phyloP scores from a whole-genome alignment of 1,139 yeast genomes.

The Scheffersomyces titani region DNA sequence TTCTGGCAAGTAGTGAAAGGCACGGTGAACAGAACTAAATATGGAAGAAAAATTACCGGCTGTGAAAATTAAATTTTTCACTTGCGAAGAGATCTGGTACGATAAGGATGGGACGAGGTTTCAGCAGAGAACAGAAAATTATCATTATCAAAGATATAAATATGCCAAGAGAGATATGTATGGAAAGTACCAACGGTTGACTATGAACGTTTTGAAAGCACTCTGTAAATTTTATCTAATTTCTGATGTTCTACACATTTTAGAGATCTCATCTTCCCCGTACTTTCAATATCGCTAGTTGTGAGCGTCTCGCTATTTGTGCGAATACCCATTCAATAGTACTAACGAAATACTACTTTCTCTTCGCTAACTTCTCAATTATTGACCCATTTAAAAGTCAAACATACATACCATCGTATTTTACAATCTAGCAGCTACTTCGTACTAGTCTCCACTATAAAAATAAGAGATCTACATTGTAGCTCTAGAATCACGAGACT shows the following conservation, averaged over 20 bases:
- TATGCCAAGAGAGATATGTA: background rate
- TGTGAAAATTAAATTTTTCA: background rate
- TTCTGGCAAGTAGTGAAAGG: background rate
- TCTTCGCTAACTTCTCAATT: no score
- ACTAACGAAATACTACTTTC: no score
- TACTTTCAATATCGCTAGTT: background rate
- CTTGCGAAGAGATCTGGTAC: background rate
- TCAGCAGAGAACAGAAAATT: background rate
- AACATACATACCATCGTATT: background rate
- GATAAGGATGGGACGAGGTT: background rate
- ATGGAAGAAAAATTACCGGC: background rate
- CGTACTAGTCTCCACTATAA: background rate
- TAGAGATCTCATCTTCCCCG: background rate
- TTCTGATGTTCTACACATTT: background rate
- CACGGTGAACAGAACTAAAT: background rate
- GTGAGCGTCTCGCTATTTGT: background rate
- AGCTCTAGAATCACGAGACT: background rate
- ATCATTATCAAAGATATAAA: background rate
- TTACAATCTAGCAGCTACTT: background rate
- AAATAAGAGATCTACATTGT: background rate
- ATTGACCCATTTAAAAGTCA: background rate
- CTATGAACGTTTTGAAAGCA: no score
- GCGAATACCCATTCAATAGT: background rate
- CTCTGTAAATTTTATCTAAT: background rate
- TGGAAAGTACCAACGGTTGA: background rate